Percentiles rank a stretch among this genome's conserved stretches.
Conservation (phyloP, 2,329 filamentous ascomycete species). For the Cladosporium halotolerans region DNA sequence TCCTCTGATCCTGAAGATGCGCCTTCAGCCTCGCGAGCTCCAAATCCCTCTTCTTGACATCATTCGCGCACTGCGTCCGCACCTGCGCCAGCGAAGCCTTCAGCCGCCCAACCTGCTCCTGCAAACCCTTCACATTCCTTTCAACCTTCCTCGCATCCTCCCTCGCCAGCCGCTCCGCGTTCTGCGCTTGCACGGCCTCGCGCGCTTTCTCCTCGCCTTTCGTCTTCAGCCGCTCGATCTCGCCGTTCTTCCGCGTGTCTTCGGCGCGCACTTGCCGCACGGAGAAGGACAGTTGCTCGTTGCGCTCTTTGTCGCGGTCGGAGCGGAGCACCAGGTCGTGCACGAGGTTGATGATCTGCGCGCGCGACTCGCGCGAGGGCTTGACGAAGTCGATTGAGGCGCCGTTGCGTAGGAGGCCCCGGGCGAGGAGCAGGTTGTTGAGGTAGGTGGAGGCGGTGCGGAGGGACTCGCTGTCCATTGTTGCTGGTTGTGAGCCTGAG, state of each 20-base stretch:
- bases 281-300: slow-evolving; percentile 73
- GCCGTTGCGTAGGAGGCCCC: slow-evolving; percentile 57
- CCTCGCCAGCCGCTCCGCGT: slow-evolving; percentile 64
- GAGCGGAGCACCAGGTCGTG: slow-evolving; percentile 87
- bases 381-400: slow-evolving; percentile 74
- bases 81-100: slow-evolving; percentile 77
- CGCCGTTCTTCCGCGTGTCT: slow-evolving; percentile 63
- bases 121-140: slow-evolving; percentile 63
- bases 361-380: slow-evolving; percentile 65
- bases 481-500: neutral
- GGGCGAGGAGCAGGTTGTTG: slow-evolving; percentile 59
- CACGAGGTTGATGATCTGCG: slow-evolving; percentile 81
- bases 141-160: slow-evolving; percentile 79
- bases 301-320: slow-evolving; percentile 88
- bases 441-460: slow-evolving; percentile 58
- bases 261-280: slow-evolving; percentile 71
- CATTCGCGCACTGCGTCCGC: slow-evolving; percentile 78
- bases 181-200: slow-evolving; percentile 67
- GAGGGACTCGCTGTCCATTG: slow-evolving; percentile 47
- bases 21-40: slow-evolving; percentile 85
- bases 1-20: slow-evolving; percentile 63
- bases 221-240: slow-evolving; percentile 44
- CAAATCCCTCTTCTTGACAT: slow-evolving; percentile 82
- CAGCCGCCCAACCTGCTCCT: slow-evolving; percentile 74
- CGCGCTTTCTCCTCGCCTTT: slow-evolving; percentile 53